These are phyloP conservation scores for Chalciporus piperatus DNA, from an alignment of 768 basidiomycete genomes.

Conservation along the genomic window DNA sequence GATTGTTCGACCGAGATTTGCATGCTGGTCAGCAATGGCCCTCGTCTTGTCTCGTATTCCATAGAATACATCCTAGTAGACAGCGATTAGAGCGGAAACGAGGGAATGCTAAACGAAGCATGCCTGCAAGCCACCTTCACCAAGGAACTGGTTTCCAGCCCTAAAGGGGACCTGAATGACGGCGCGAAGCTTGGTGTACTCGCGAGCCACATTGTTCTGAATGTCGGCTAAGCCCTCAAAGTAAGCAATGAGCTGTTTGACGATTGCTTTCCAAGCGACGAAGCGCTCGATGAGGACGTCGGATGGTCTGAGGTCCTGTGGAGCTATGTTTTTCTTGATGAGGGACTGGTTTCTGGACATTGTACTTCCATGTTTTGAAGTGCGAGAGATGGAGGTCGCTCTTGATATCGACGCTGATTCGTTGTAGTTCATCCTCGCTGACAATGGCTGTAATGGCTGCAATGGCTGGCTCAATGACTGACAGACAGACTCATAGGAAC, in stretches of 20 bases:
- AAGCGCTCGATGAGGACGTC: slow-evolving; percentile 97
- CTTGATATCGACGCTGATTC: slow-evolving; percentile 57
- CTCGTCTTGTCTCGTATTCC: slow-evolving; percentile 91
- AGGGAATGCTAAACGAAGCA: slow-evolving; percentile 11
- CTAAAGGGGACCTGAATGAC: slow-evolving; percentile 98
- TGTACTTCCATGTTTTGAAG: slow-evolving; percentile 63
- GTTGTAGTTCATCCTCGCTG: slow-evolving; percentile 34
- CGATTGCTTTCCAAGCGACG: slow-evolving; percentile 92
- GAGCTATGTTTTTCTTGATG: slow-evolving; percentile 91
- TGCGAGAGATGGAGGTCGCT: slow-evolving; percentile 69
- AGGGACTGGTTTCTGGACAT: slow-evolving; percentile 79
- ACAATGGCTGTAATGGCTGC: too few relatives aligned
- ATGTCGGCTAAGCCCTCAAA: slow-evolving; percentile 72
- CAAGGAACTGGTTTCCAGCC: slow-evolving; percentile 94
- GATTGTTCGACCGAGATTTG: slow-evolving; percentile 92
- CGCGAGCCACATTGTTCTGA: slow-evolving; percentile 90
- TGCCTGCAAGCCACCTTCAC: slow-evolving; percentile 93
- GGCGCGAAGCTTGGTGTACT: slow-evolving; percentile 88
- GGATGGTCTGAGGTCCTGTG: slow-evolving; percentile 86
- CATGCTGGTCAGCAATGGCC: slow-evolving; percentile 91
- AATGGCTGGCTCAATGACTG: too few relatives aligned
- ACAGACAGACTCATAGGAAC: too few relatives aligned
- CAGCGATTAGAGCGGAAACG: neutral
- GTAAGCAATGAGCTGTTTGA: slow-evolving; percentile 92
- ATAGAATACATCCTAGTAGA: slow-evolving; percentile 86